Evolutionary conservation across 139 green algal species (phyloP), one percentile per base, ranked within the genome.

Genomic region (Eudorina sp.): DNA sequence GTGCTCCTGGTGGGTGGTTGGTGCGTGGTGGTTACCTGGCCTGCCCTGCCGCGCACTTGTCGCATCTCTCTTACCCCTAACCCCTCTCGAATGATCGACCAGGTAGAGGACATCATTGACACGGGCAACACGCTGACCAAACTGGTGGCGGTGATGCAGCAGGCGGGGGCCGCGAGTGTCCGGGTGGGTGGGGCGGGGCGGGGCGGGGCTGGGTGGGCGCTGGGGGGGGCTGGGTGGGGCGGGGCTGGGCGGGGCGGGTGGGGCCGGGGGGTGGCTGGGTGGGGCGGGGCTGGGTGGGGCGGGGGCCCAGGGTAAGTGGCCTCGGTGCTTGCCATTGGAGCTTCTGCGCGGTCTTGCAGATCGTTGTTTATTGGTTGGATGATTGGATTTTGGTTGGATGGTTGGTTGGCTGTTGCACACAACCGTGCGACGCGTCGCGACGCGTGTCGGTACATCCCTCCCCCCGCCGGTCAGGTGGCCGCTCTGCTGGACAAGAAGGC

Each of bases 81-180:
- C 4, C 46, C 21, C 53, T 7, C 40, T 8, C 31, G 13, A 34
- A 46, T 53, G 19, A 38, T 31, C 8, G 18, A 9, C 6, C 85
- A 89, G 85, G 64, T 79, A n/a, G 81, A 79, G 78, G 93, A 95
- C 84, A 95, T 95, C 60, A 85, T 95, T 18, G 93, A 95, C 78
- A 95, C 92, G 0, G 93, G 93, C 25, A 75, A 77, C 84, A 93
- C 90, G 27, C 73, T 93, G 53, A 60, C 7, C 3, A 29, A 13
- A 3, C 43, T 93, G 53, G 74, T 88, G 64, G 62, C 45, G 21
- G 27, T 83, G 8, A 51, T 90, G 62, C 1, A 29, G 51, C 38
- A 34, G 36, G 45, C 85, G 51, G 85, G 85, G 45, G 85, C 85
- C 4, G 75, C 62, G 38, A 89, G 53, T 48, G 69, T 78, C 4